These are phyloP conservation scores for Solanum paucissectum DNA, from an alignment of 257 asterid genomes.

Conservation along the genomic window DNA sequence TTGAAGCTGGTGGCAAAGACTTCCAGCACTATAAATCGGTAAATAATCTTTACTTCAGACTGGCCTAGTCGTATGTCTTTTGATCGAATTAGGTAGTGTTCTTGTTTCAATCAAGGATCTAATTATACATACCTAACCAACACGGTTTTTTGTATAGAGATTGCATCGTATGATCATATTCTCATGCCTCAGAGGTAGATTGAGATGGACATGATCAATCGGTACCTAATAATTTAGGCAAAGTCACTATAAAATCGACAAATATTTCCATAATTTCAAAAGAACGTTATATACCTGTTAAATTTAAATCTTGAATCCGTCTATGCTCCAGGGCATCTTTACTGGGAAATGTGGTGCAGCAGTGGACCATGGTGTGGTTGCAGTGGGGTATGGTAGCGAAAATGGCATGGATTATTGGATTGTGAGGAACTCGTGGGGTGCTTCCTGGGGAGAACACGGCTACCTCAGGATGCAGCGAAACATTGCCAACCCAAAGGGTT, in stretches of 20 bases:
- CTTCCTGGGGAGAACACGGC: slow-evolving; percentile 65
- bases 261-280: neutral
- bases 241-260: neutral
- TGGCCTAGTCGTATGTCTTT: neutral
- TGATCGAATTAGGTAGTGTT: neutral
- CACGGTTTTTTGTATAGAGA: too few relatives aligned
- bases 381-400: slow-evolving; percentile 60
- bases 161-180: neutral
- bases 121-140: too few relatives aligned
- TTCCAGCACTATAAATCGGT: slow-evolving; percentile 56
- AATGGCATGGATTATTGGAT: slow-evolving; percentile 58
- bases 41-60: neutral
- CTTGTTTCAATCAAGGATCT: neutral
- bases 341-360: slow-evolving; percentile 42
- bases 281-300: neutral
- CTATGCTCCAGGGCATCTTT: slow-evolving; percentile 45
- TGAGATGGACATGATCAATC: neutral
- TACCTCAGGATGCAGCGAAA: slow-evolving; percentile 67
- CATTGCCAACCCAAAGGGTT: slow-evolving; percentile 24
- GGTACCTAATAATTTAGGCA: neutral
- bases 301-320: neutral
- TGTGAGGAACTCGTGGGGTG: slow-evolving; percentile 76
- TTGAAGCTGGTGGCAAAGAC: slow-evolving; percentile 65
- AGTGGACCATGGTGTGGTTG: slow-evolving; percentile 74
- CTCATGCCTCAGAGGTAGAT: neutral